Conservation (phyloP, 2,329 filamentous ascomycete species). For the Xylariaceae sp. region DNA sequence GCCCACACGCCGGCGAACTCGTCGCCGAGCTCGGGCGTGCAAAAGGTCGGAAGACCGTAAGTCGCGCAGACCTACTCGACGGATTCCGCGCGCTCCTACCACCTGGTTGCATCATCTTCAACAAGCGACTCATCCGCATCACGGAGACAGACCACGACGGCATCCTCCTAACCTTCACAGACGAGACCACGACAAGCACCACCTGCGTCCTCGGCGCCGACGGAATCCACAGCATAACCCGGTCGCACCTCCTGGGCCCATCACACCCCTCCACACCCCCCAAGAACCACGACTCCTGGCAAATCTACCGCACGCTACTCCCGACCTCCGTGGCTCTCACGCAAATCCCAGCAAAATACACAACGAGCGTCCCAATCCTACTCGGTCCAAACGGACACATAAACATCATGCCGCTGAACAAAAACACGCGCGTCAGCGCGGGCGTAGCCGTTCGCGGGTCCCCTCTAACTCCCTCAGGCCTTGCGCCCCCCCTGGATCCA, state of each 20-base stretch:
- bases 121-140: no score
- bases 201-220: slow-evolving; percentile 35
- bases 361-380: slow-evolving; percentile 31
- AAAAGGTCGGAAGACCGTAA: slow-evolving; percentile 33
- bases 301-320: slow-evolving; percentile 30
- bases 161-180: slow-evolving; percentile 26
- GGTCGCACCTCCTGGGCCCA: slow-evolving; percentile 30
- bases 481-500: no score
- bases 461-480: no score
- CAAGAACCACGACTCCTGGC: slow-evolving; percentile 33
- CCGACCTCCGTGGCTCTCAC: no score
- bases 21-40: slow-evolving; percentile 33
- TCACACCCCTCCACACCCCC: slow-evolving; percentile 29
- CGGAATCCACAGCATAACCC: slow-evolving; percentile 33
- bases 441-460: slow-evolving; percentile 31
- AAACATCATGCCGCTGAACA: slow-evolving; percentile 33
- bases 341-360: slow-evolving; percentile 21
- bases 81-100: slow-evolving; percentile 29
- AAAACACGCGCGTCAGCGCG: slow-evolving; percentile 32
- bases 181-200: slow-evolving; percentile 22
- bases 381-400: slow-evolving; percentile 32
- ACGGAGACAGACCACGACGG: slow-evolving; percentile 5
- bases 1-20: slow-evolving; percentile 20
- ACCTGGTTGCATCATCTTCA: slow-evolving; percentile 22
- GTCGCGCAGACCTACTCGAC: slow-evolving; percentile 31